Base-by-base conservation (phyloP, 148 eudicot species). In the Polygonum aviculare region DNA sequence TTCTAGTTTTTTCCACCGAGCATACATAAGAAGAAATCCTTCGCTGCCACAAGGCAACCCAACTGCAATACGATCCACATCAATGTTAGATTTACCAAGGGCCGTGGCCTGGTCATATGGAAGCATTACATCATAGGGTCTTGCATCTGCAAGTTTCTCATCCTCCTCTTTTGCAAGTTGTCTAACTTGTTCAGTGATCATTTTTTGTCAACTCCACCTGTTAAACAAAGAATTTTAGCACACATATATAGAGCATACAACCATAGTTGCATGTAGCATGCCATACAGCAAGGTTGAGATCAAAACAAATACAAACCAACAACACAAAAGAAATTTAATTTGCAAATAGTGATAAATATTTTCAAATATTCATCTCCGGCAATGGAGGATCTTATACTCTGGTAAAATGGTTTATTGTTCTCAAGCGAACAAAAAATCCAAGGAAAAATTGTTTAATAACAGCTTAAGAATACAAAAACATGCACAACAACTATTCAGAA, bases 101-200 rank as follows among this genome's bases (percentile, higher is more conserved):
- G 99, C 99, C 81, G 83, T 95, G 71, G 97, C 99, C 88, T 95
- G 97, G 80, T 95, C 99, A 78, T 95, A 95, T 38, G 99, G 94
- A 76, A 91, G 91, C 75, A 89, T 87, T 72, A 95, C 88, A 82
- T 87, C 93, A 78, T 86, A 85, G 33, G 97, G 81, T 71, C 90
- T 79, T 62, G 86, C 80, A 79, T 84, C 90, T 39, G 87, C 87
- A 80, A 90, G 90, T 77, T 90, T 84, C 81, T 92, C 91, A 76
- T 86, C 84, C 78, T 95, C 99, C 81, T 90, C 96, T 79, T 82
- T 91, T 40, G 99, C 97, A 44, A 89, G 87, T 65, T 79, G 76
- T 83, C 87, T 83, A 75, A 95, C 96, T 95, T 95, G 98, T 81
- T 92, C 96, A 22, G 99, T 90, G 55, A 95, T 93, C 89, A n/a